Conservation (phyloP, 2,329 filamentous ascomycete species). For the Clonostachys rosea region DNA sequence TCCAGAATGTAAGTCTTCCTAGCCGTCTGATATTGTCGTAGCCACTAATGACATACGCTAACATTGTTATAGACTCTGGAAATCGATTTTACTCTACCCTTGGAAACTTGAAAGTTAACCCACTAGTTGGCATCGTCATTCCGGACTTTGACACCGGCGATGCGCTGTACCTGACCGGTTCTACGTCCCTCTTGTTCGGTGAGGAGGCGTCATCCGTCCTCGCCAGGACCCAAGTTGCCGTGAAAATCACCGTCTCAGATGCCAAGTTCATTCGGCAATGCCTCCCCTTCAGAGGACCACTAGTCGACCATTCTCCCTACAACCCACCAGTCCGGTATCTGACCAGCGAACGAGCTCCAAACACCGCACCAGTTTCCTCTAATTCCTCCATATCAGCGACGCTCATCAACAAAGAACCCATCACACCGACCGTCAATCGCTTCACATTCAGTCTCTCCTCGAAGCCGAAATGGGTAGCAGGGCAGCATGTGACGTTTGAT, state of each 20-base stretch:
- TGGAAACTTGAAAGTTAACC: slow-evolving; percentile 68
- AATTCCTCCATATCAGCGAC: slow-evolving; percentile 34
- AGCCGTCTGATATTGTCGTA: background rate
- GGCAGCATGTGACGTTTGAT: slow-evolving; percentile 74
- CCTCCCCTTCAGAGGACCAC: slow-evolving; percentile 61
- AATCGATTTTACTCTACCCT: slow-evolving; percentile 82
- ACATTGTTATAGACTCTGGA: slow-evolving; percentile 51
- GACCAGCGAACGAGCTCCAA: slow-evolving; percentile 42
- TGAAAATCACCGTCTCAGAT: slow-evolving; percentile 59
- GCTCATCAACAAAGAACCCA: slow-evolving; percentile 49
- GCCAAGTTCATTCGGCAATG: slow-evolving; percentile 60
- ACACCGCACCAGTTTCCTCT: background rate
- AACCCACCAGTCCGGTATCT: slow-evolving; percentile 70
- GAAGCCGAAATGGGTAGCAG: slow-evolving; percentile 49
- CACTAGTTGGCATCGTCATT: slow-evolving; percentile 64
- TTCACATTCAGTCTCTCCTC: slow-evolving; percentile 45
- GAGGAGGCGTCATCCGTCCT: slow-evolving; percentile 57
- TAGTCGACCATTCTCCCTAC: slow-evolving; percentile 65
- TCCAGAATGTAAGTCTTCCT: slow-evolving; percentile 57
- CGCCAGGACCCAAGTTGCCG: slow-evolving; percentile 66
- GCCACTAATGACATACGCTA: slow-evolving; percentile 3
- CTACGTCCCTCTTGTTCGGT: slow-evolving; percentile 61
- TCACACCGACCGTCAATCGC: slow-evolving; percentile 64
- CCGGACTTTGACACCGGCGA: slow-evolving; percentile 71
- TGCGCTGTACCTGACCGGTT: slow-evolving; percentile 71